Evolutionary conservation across 306 rosid species (phyloP).

Genomic region (Vigna trinervia): DNA sequence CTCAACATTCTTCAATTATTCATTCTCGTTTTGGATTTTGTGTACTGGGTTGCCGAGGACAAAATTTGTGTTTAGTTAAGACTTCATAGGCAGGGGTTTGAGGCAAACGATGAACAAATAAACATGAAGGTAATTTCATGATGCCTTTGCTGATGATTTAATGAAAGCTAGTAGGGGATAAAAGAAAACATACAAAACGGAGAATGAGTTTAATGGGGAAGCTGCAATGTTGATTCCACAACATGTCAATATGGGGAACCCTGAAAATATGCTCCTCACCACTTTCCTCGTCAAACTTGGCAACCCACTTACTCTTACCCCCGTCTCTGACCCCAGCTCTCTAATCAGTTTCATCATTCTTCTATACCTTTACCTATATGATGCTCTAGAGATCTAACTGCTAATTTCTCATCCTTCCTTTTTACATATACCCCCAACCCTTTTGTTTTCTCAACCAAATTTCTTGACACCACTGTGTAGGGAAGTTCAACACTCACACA

Average conservation of each 20-base stretch:
- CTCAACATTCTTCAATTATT: not conserved
- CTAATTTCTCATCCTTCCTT: conserved; percentile 53
- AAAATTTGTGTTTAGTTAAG: not conserved
- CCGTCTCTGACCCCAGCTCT: conserved; percentile 21
- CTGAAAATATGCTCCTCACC: conserved; percentile 70
- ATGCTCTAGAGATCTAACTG: conserved; percentile 58
- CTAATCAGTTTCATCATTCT: conserved; percentile 23
- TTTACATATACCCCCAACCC: conserved; percentile 49
- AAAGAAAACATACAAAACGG: not conserved
- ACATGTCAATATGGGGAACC: conserved; percentile 41
- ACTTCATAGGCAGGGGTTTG: not conserved
- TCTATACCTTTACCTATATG: conserved; percentile 65
- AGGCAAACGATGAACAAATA: conserved; percentile 1
- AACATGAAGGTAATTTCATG: not conserved
- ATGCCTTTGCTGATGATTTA: not conserved
- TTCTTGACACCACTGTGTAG: conserved; percentile 53
- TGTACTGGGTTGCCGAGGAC: conserved; percentile 24
- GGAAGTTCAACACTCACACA: no score
- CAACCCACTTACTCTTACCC: conserved; percentile 62
- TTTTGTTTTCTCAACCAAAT: conserved; percentile 52
- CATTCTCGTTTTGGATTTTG: not conserved
- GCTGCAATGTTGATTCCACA: not conserved
- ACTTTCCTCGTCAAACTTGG: conserved; percentile 61
- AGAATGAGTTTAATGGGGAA: not conserved
- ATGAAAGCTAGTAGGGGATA: not conserved